Base-by-base conservation (phyloP, 306 rosid genomes). In the Echinosophora koreensis region DNA sequence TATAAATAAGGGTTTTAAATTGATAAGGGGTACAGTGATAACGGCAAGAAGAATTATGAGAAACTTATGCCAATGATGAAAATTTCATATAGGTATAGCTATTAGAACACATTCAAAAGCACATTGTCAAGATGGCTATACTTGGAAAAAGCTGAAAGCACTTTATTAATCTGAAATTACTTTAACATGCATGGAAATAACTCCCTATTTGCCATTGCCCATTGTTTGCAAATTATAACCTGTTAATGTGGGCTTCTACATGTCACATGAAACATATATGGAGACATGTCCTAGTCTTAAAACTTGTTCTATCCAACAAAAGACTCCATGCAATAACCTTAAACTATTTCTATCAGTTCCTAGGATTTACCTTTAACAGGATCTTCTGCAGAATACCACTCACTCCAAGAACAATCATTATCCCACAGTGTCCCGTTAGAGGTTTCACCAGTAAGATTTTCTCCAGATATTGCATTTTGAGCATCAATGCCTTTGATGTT, bases 311-410 rank as follows among this genome's bases (percentile, higher is more conserved):
- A 56, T 57, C 28, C 44, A 7, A 46, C 30, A 32, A 67, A 30
- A 46, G 38, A 50, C 32, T 55, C 41, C 61, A 17, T 11, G 39
- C 37, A 14, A 38, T 28, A 47, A 37, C 35, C 35, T 22, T 27
- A 52, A 75, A 73, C 77, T 60, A 52, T 52, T 61, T 60, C 79
- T 63, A 87, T 67, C 54, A 63, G 18, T 59, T 61, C 50, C 49
- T 39, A 27, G 30, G 15, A 73, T 83, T 49, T 80, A 90, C 97
- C 97, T 92, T 86, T 88, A 72, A 92, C 77, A 12, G 97, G 97
- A 83, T 92, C 97, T 80, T 92, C 96, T 3, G 93, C 86, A 79
- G 88, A 88, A 87, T 87, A 92, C 96, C 97, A 92, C 83, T 90
- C 90, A 77, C 92, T 88, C 97, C 97, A 92, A 62, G 90, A 83